Base-by-base conservation (phyloP, 1,284 basidiomycete genomes). In the Mycena citricolor region DNA sequence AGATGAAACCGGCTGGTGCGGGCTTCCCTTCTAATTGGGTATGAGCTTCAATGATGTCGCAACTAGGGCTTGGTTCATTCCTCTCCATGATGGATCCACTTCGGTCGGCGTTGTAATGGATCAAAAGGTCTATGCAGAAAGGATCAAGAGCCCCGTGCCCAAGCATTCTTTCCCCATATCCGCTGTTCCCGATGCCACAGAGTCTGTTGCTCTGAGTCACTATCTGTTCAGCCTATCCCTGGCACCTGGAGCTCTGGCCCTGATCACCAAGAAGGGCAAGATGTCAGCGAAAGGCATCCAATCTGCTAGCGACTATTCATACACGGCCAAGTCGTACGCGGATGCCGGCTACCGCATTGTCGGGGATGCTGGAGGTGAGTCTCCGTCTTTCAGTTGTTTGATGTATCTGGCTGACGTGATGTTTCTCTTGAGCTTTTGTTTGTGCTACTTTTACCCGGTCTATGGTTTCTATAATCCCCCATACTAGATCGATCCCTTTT, bases 51-150 rank as follows among this genome's bases (percentile, higher is more conserved):
- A 11, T 42, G 17, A 47, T 34, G n/a, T 16, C 10, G 4, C 20
- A 5, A 21, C 4, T 20, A 52, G 51, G 74, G 73, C 73, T 26
- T 89, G 86, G 86, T 85, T 83, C 45, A 89, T 89, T 42, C 86
- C 86, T 20, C 69, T 89, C 22, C 77, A 83, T 57, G 72, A 81
- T 44, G 82, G 79, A 8, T 73, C 78, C 8, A 80, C 79, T 0
- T 88, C 85, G 3, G 68, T 88, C 6, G 86, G 86, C 13, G 61
- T 89, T 26, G 85, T 88, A 20, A 79, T 84, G 69, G 76, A 84
- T 53, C 76, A 87, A 55, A 73, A 74, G 34, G 46, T 57, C 10
- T 73, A 73, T 54, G 67, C 70, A 32, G 62, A 66, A 54, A 73
- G 65, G 43, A 60, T 62, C 36, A 66, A 64, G 26, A 44, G 52